phyloP scores from a whole-genome alignment of 2,329 filamentous ascomycete genomes.

The Diaporthe capsici region DNA sequence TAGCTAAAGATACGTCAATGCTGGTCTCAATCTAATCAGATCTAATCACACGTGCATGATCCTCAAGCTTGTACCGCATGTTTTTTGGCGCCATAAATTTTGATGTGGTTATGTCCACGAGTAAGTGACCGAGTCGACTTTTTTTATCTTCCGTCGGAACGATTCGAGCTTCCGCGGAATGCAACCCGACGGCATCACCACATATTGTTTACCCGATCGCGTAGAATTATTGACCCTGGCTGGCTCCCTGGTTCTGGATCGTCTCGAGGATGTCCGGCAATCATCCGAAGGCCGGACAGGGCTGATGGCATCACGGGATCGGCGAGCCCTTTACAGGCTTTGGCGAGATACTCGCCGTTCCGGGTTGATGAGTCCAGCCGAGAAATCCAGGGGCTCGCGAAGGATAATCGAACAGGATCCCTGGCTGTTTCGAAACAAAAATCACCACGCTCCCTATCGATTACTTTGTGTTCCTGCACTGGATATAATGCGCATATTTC shows the following conservation, averaged over 20 bases:
- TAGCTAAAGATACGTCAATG: background rate
- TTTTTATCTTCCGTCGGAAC: background rate
- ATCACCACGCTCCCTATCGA: background rate
- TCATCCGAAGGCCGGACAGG: constrained; percentile 4
- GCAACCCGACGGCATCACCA: background rate
- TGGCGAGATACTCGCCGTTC: background rate
- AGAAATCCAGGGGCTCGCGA: background rate
- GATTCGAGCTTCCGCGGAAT: background rate
- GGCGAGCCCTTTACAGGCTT: background rate
- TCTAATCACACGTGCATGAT: constrained; percentile 8
- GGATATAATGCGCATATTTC: background rate
- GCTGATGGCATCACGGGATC: constrained; percentile 22
- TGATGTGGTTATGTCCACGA: background rate
- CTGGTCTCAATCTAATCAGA: background rate
- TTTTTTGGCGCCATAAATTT: background rate
- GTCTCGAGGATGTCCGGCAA: background rate
- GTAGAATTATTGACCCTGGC: background rate
- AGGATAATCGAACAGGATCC: background rate
- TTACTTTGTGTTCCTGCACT: background rate
- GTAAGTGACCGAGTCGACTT: background rate
- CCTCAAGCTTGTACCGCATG: background rate
- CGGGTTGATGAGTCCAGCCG: constrained; percentile 13
- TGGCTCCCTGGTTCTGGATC: background rate
- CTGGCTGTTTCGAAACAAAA: constrained; percentile 8
- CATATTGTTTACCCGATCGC: background rate